A percentile compares a stretch with the other conserved stretches of the same genome.
phyloP scores from a whole-genome alignment of 257 asterid genomes.

The Nicotiana tabacum region DNA sequence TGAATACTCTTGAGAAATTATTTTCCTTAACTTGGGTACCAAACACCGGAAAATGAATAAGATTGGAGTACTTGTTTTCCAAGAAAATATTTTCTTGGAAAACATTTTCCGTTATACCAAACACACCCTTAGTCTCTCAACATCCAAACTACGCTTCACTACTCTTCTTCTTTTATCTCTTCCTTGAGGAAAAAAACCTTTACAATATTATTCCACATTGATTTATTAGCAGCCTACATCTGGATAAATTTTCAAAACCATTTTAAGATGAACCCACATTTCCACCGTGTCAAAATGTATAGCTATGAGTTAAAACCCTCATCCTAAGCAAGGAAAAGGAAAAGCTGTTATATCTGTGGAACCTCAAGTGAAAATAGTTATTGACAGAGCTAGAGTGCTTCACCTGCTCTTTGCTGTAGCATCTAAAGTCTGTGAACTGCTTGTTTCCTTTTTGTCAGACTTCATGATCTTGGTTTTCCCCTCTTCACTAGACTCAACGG shows the following conservation, averaged over 20 bases:
- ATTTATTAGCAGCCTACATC: neutral
- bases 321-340: neutral
- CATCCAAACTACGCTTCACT: neutral
- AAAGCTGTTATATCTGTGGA: neutral
- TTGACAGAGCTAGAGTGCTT: slow-evolving; percentile 8
- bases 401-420: slow-evolving; percentile 62
- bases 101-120: too few relatives aligned
- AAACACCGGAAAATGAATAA: too few relatives aligned
- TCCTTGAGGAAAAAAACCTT: neutral
- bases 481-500: slow-evolving; percentile 19
- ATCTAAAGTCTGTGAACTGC: slow-evolving; percentile 36
- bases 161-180: neutral
- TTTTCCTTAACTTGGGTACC: too few relatives aligned
- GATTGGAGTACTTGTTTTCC: too few relatives aligned
- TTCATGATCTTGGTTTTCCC: slow-evolving; percentile 31
- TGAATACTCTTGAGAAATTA: too few relatives aligned
- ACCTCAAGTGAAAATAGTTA: neutral
- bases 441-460: slow-evolving; percentile 27
- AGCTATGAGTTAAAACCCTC: neutral
- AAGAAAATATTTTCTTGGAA: too few relatives aligned
- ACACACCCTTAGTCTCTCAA: neutral
- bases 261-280: neutral
- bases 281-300: neutral
- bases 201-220: neutral
- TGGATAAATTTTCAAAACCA: neutral